These are phyloP conservation scores for Pyronema omphalodes DNA, from an alignment of 495 filamentous ascomycete species.

Conservation along the genomic window DNA sequence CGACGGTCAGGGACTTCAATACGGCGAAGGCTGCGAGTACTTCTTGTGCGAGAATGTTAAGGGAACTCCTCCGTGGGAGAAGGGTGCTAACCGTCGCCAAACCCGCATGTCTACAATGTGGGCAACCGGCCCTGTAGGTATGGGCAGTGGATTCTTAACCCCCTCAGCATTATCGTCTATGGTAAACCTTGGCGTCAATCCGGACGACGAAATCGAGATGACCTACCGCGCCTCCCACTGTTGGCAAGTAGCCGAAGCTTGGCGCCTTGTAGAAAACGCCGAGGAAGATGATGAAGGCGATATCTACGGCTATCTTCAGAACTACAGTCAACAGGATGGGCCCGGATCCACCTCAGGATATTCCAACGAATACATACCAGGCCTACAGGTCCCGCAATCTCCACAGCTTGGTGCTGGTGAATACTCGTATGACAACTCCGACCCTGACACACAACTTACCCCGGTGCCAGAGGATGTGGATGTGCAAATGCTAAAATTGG, in stretches of 20 bases:
- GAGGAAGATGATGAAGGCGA: not conserved
- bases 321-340: not conserved
- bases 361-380: not conserved
- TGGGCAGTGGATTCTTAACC: constrained; percentile 47
- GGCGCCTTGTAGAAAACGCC: constrained; percentile 13
- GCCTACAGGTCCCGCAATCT: not conserved
- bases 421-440: not conserved
- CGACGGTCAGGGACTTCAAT: constrained; percentile 64
- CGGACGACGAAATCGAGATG: constrained; percentile 68
- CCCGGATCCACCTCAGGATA: not conserved
- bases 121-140: constrained; percentile 35
- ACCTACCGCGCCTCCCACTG: constrained; percentile 83
- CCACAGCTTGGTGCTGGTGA: not conserved
- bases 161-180: constrained; percentile 60
- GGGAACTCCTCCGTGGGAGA: constrained; percentile 69
- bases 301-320: not conserved
- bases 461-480: too few species aligned
- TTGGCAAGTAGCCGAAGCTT: constrained; percentile 53
- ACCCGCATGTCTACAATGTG: constrained; percentile 58
- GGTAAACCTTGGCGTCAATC: not conserved
- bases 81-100: constrained; percentile 42
- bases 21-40: constrained; percentile 72
- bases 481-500: not conserved
- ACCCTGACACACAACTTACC: too few species aligned
- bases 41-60: constrained; percentile 86